Percentiles rank a stretch among this genome's conserved stretches.
Evolutionary conservation across 306 rosid species (phyloP).

Genomic region (Malus asiatica): DNA sequence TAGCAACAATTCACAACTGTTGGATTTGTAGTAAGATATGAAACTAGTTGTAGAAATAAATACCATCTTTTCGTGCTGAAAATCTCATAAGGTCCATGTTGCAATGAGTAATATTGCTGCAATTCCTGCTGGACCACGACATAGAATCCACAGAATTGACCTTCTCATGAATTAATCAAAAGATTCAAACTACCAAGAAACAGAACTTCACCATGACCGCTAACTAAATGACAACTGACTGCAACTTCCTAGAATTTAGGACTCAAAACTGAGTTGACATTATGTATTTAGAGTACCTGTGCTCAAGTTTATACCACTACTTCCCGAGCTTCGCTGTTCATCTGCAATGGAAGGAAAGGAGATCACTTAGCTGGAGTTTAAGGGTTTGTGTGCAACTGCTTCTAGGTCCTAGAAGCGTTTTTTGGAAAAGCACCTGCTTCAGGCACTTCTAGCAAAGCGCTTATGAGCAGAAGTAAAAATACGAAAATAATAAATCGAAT

Average conservation of each 20-base stretch:
- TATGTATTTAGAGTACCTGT: conserved; percentile 7
- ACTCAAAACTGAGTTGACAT: background rate
- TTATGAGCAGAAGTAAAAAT: background rate
- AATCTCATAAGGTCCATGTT: conserved; percentile 11
- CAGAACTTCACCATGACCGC: background rate
- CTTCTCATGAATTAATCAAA: background rate
- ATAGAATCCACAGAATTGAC: conserved; percentile 37
- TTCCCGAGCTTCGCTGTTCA: background rate
- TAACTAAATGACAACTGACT: background rate
- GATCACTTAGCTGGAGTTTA: background rate
- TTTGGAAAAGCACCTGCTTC: too few species aligned
- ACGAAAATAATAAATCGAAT: background rate
- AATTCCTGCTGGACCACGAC: conserved; percentile 25
- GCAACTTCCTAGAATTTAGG: background rate
- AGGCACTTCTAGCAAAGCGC: background rate
- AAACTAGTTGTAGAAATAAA: background rate
- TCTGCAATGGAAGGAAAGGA: conserved; percentile 12
- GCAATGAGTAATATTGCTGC: conserved; percentile 16
- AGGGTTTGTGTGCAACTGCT: background rate
- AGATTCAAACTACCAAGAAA: too few species aligned
- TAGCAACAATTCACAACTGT: background rate
- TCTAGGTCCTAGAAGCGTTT: too few species aligned
- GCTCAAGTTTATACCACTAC: background rate
- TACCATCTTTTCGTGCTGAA: conserved; percentile 6
- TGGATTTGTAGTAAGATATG: background rate